Evolutionary conservation across 2,329 filamentous ascomycete species (phyloP).

Genomic region (Malbranchea zuffiana): DNA sequence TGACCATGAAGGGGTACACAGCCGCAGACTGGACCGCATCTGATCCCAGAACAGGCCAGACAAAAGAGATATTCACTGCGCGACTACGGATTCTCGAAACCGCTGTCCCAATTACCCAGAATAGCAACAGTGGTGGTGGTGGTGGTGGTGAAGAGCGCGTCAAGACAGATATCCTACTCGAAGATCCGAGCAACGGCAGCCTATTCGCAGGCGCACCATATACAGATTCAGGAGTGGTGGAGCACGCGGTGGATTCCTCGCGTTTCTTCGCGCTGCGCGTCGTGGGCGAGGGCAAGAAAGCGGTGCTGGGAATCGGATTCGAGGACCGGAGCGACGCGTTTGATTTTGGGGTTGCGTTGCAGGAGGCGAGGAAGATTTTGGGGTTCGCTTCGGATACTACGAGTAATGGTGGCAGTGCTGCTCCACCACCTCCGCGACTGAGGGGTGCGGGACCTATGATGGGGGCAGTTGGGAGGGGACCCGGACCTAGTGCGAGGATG

Average conservation of each 20-base stretch:
- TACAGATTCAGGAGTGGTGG: slow-evolving; percentile 52
- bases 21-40: slow-evolving; percentile 63
- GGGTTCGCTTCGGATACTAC: slow-evolving; percentile 44
- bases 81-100: slow-evolving; percentile 71
- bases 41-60: slow-evolving; percentile 47
- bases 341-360: slow-evolving; percentile 69
- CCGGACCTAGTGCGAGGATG: slow-evolving; percentile 3
- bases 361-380: slow-evolving; percentile 63
- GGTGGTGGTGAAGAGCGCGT: slow-evolving; percentile 41
- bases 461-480: slow-evolving; percentile 6
- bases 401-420: slow-evolving; percentile 11
- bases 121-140: slow-evolving; percentile 13
- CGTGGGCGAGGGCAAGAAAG: slow-evolving; percentile 65
- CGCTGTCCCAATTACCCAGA: slow-evolving; percentile 37
- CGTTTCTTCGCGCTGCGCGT: slow-evolving; percentile 79
- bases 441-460: not conserved
- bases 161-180: slow-evolving; percentile 65
- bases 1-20: slow-evolving; percentile 66
- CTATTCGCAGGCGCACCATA: slow-evolving; percentile 81
- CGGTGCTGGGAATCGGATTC: slow-evolving; percentile 73
- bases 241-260: slow-evolving; percentile 66
- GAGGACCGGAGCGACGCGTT: slow-evolving; percentile 79
- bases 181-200: slow-evolving; percentile 60
- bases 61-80: slow-evolving; percentile 72
- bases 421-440: slow-evolving; percentile 1